phyloP scores from a whole-genome alignment of 352 stramenopile genomes.

The Phytophthora crassamura region DNA sequence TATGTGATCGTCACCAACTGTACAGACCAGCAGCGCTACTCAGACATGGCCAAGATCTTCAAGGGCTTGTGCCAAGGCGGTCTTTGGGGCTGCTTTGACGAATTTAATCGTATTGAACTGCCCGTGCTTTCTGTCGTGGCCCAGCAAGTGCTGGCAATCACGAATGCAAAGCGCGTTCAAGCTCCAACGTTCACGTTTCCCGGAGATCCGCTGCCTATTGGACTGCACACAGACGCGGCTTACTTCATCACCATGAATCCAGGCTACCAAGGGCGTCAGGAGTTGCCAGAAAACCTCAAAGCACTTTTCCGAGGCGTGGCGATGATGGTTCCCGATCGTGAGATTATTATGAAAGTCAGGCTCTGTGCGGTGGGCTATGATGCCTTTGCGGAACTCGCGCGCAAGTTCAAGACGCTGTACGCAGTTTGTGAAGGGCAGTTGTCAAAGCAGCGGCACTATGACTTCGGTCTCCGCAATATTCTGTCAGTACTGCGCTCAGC shows the following conservation, averaged over 20 bases:
- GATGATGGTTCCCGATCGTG: slow-evolving; percentile 97
- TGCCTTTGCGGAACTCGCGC: slow-evolving; percentile 92
- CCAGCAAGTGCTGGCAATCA: slow-evolving; percentile 92
- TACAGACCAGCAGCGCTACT: slow-evolving; percentile 91
- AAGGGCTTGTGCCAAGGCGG: slow-evolving; percentile 92
- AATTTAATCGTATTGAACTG: slow-evolving; percentile 95
- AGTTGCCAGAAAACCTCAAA: slow-evolving; percentile 93
- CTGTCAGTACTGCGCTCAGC: slow-evolving; percentile 96
- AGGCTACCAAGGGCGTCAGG: slow-evolving; percentile 91
- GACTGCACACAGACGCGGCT: slow-evolving; percentile 62
- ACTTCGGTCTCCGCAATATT: slow-evolving; percentile 95
- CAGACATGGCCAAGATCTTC: slow-evolving; percentile 95
- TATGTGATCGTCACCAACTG: slow-evolving; percentile 95
- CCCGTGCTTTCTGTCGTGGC: slow-evolving; percentile 93
- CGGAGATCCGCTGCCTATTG: slow-evolving; percentile 64
- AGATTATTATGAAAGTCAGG: slow-evolving; percentile 96
- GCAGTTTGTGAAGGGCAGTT: slow-evolving; percentile 95
- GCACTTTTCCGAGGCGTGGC: slow-evolving; percentile 94
- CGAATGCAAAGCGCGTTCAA: slow-evolving; percentile 68
- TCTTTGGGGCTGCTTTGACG: slow-evolving; percentile 92
- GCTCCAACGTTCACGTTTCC: slow-evolving; percentile 68
- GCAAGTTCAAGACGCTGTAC: slow-evolving; percentile 97
- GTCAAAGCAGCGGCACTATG: slow-evolving; percentile 94
- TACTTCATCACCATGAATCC: slow-evolving; percentile 97
- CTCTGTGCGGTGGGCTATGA: slow-evolving; percentile 94